Evolutionary conservation across 2,329 filamentous ascomycete genomes (phyloP).

Genomic region (Xylariaceae sp.): DNA sequence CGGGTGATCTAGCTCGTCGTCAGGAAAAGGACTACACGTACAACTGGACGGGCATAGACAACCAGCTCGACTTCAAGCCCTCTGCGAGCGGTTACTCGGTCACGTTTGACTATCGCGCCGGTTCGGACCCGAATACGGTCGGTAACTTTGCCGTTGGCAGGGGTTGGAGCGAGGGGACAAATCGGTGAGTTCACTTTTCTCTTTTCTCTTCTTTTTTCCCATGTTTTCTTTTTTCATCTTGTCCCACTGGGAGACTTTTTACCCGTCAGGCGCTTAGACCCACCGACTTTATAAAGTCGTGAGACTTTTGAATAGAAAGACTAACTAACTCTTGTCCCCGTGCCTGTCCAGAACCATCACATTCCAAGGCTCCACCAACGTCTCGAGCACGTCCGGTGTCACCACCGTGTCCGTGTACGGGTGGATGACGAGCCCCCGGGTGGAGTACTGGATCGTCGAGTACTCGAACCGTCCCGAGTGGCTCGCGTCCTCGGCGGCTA

Average conservation of each 20-base stretch:
- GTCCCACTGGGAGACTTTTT: too few relatives aligned
- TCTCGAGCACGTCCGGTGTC: neutral
- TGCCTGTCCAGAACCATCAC: neutral
- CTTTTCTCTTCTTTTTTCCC: too few relatives aligned
- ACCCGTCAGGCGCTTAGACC: too few relatives aligned
- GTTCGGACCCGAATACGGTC: too few relatives aligned
- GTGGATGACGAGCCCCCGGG: neutral
- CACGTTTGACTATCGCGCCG: neutral
- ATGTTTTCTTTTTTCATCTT: neutral
- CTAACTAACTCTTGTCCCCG: neutral
- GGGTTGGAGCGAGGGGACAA: neutral
- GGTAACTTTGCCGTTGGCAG: constrained; percentile 2
- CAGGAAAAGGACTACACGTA: constrained; percentile 5
- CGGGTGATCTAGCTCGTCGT: neutral
- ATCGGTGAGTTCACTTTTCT: too few relatives aligned
- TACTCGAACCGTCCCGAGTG: constrained; percentile 1
- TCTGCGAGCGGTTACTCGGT: constrained; percentile 1
- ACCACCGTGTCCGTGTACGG: neutral
- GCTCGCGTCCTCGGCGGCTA: too few relatives aligned
- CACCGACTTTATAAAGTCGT: too few relatives aligned
- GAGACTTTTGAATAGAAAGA: neutral
- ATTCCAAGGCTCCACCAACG: neutral
- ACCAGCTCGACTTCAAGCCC: neutral
- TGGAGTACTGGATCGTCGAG: constrained; percentile 1
- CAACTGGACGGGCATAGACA: constrained; percentile 1